Conservation (phyloP, 192 early-diverging fungal species). For the Coemansia sp. region DNA sequence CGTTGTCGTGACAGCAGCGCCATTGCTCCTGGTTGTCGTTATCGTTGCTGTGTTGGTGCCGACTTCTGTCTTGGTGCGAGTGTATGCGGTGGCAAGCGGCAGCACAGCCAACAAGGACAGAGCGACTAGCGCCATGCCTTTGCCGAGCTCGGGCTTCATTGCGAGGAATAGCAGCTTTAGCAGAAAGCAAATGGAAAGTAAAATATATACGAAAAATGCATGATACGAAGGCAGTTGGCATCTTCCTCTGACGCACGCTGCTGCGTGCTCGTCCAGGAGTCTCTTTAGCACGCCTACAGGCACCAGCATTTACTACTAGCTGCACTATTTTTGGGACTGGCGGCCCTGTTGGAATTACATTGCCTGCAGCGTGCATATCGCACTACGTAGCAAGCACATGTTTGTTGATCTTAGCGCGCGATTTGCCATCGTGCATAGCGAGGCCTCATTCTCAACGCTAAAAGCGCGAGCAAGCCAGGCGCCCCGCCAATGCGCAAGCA, state of each 20-base stretch:
- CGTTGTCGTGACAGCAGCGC: conserved; percentile 9
- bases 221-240: neutral
- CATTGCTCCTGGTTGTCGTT: conserved; percentile 5
- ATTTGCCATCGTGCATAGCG: too few relatives aligned
- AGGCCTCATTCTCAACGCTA: too few relatives aligned
- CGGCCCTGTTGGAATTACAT: neutral
- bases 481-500: too few relatives aligned
- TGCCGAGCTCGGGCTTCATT: neutral
- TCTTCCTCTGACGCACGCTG: neutral
- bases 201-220: neutral
- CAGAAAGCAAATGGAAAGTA: too few relatives aligned
- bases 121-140: conserved; percentile 1
- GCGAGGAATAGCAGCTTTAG: too few relatives aligned
- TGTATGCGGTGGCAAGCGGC: conserved; percentile 11
- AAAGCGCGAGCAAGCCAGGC: too few relatives aligned
- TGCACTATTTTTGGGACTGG: neutral
- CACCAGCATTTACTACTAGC: neutral
- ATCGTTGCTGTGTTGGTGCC: neutral
- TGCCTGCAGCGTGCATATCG: conserved; percentile 1
- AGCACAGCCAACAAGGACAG: conserved; percentile 1
- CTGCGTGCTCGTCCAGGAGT: too few relatives aligned
- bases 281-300: too few relatives aligned
- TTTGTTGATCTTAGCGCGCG: too few relatives aligned
- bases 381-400: too few relatives aligned
- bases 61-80: conserved; percentile 16